A percentile compares a stretch with the other conserved stretches of the same genome.
Conservation (phyloP, 2,329 filamentous ascomycete species). For the Cadophora malorum region DNA sequence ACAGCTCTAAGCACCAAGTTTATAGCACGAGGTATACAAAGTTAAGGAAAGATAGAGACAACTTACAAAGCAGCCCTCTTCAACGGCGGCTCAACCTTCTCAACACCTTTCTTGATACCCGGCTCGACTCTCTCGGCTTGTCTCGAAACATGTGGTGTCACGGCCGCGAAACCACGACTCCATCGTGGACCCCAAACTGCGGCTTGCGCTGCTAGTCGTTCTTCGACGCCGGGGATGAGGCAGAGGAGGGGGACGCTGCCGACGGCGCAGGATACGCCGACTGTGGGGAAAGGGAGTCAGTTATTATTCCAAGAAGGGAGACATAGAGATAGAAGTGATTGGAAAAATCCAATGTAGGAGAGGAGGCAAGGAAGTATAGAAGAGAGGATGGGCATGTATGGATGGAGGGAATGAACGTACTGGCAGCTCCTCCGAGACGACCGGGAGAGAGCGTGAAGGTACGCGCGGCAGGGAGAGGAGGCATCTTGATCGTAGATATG, state of each 20-base stretch:
- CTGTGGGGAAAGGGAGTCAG: constrained; percentile 18
- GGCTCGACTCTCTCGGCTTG: constrained; percentile 32
- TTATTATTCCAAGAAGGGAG: neutral
- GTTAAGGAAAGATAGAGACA: neutral
- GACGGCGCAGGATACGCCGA: constrained; percentile 31
- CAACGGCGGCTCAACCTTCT: constrained; percentile 36
- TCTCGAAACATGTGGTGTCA: constrained; percentile 25
- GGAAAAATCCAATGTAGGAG: neutral
- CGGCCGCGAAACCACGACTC: constrained; percentile 32
- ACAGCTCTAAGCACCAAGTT: no score
- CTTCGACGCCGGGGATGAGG: constrained; percentile 36
- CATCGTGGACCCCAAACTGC: constrained; percentile 39
- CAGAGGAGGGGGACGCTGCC: constrained; percentile 36
- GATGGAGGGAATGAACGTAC: neutral
- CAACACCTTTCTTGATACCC: constrained; percentile 28
- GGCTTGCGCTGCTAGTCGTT: constrained; percentile 35
- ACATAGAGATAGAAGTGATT: neutral
- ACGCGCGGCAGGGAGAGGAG: constrained; percentile 21
- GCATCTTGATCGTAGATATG: neutral
- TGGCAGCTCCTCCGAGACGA: constrained; percentile 21
- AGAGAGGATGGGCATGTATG: neutral
- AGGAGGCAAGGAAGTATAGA: neutral
- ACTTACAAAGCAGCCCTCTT: constrained; percentile 39
- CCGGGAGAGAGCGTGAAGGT: constrained; percentile 22
- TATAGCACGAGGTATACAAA: no score